These are phyloP conservation scores for Yarrowia divulgata DNA, from an alignment of 805 yeast genomes.

Conservation along the genomic window DNA sequence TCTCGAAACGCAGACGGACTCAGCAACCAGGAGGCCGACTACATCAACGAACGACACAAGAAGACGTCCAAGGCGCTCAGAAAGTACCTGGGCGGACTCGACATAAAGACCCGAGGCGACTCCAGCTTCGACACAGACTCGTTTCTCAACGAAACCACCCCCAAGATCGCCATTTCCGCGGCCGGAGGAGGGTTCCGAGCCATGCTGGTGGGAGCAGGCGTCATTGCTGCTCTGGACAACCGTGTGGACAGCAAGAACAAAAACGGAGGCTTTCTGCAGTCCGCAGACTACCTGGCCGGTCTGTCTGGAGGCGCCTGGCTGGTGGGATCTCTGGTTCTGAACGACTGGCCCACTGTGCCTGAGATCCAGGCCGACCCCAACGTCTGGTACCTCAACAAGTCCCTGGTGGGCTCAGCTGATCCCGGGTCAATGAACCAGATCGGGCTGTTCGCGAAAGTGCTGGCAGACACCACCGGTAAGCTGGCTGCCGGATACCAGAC, in stretches of 20 bases:
- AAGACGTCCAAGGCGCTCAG: conserved; percentile 51
- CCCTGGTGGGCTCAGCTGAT: conserved; percentile 70
- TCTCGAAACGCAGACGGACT: conserved; percentile 50
- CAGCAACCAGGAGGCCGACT: conserved; percentile 46
- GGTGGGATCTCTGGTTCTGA: conserved; percentile 67
- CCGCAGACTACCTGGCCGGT: conserved; percentile 75
- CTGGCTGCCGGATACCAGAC: conserved; percentile 70
- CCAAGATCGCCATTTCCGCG: conserved; percentile 26
- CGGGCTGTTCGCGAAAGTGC: conserved; percentile 57
- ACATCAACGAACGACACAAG: conserved; percentile 48
- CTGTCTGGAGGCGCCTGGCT: conserved; percentile 88
- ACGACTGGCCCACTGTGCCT: conserved; percentile 76
- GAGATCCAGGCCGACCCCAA: conserved; percentile 57
- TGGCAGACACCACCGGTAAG: conserved; percentile 62
- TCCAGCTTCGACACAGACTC: conserved; percentile 56
- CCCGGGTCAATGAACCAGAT: conserved; percentile 69
- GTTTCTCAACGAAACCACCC: conserved; percentile 11
- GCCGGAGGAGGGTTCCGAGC: conserved; percentile 93
- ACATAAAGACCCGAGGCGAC: conserved; percentile 53
- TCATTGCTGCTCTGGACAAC: conserved; percentile 77
- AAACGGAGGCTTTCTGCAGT: conserved; percentile 66
- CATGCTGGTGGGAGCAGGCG: conserved; percentile 85
- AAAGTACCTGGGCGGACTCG: conserved; percentile 51
- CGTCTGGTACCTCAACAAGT: conserved; percentile 73
- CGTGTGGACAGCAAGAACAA: conserved; percentile 63